Base-by-base conservation (phyloP, 306 rosid species). In the Sophora flavescens region DNA sequence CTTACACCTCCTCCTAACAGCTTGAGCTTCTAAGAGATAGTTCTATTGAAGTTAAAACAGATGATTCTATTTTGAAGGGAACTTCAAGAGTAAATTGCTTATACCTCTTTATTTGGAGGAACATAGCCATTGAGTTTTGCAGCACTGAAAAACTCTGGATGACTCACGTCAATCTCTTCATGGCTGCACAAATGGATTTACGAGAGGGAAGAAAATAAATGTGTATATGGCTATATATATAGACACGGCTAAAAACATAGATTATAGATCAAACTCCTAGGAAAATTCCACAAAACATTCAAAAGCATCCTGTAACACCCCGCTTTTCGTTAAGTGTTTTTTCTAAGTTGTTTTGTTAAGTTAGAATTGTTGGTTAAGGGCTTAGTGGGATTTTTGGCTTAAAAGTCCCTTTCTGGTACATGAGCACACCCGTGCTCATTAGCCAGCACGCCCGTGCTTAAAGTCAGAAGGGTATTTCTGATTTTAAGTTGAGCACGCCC, bases 131-230 rank as follows among this genome's bases (percentile, higher is more conserved):
- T 92, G 8, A 13, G 91, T 85, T 89, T 95, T 73, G 97, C 98
- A 9, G 91, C 77, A 80, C 93, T 84, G 82, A 88, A 92, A 87
- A 95, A 92, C 35, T 95, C 98, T 33, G 97, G 98, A 90, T 95
- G 97, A 85, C 96, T 95, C 82, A 92, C 97, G 32, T 95, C 98
- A 32, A 88, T 85, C 87, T 95, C 98, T 92, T 95, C 97, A 92
- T 95, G 98, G 84, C 98, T 92, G 89, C 92, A 84, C 48, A 62
- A 79, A 78, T 39, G 71, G 84, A 58, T 78, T 73, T 41, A 63
- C 74, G 22, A 45, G 70, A 60, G 68, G n/a, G 28, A 13, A 52
- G 16, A 28, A 30, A 41, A 41, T 8, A 41, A 41, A 41, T 41
- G 47, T 41, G 6, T 6, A 4, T 36, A 0, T 4, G 47, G 2